Conservation (phyloP, 2,329 filamentous ascomycete genomes). For the Fusarium dlaminii region DNA sequence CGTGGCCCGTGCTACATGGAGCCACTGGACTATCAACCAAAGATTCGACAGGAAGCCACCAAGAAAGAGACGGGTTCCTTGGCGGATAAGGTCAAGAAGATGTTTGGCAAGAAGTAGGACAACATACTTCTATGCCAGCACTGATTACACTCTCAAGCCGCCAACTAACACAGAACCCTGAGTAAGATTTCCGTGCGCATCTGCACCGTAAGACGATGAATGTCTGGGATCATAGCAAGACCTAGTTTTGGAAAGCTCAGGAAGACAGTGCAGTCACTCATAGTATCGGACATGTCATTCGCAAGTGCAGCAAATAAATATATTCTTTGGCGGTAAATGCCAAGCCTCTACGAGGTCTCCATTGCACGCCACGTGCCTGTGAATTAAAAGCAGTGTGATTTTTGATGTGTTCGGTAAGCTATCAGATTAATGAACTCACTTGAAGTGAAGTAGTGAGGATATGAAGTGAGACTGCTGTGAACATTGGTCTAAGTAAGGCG, state of each 20-base stretch:
- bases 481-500: not conserved
- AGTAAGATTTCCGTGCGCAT: no score
- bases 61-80: not conserved
- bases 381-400: not conserved
- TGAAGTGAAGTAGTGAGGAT: not conserved
- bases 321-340: not conserved
- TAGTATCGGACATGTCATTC: not conserved
- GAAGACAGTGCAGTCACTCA: not conserved
- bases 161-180: no score
- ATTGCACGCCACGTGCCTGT: not conserved
- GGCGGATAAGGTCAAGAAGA: not conserved
- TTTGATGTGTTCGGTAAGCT: not conserved
- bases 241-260: accelerated
- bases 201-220: not conserved
- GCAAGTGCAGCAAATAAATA: not conserved
- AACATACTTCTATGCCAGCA: not conserved
- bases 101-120: not conserved
- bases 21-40: not conserved
- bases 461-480: not conserved
- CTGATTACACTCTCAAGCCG: not conserved
- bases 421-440: not conserved
- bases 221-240: not conserved
- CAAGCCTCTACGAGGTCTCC: no score
- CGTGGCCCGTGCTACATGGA: not conserved
- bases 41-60: not conserved